Conservation (phyloP, 495 filamentous ascomycete genomes). For the Aspergillus homomorphus region DNA sequence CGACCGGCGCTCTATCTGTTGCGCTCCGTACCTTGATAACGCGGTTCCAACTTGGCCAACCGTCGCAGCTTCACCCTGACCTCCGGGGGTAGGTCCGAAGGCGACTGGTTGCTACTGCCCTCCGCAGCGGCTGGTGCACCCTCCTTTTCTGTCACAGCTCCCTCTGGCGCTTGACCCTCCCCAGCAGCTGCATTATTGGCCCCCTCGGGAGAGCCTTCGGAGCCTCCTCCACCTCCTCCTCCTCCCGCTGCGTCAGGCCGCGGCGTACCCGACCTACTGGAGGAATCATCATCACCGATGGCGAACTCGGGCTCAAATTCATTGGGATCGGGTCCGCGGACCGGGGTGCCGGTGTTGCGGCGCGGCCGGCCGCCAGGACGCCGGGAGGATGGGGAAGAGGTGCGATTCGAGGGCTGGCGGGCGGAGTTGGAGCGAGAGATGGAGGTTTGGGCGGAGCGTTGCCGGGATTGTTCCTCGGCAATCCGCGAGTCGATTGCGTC, state of each 20-base stretch:
- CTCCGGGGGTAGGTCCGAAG: slow-evolving; percentile 69
- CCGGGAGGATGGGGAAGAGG: slow-evolving; percentile 48
- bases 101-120: slow-evolving; percentile 16
- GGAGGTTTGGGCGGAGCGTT: slow-evolving; percentile 53
- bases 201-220: slow-evolving; percentile 28
- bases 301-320: slow-evolving; percentile 81
- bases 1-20: background rate
- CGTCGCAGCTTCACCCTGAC: slow-evolving; percentile 64
- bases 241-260: slow-evolving; percentile 27
- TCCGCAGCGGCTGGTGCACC: slow-evolving; percentile 14
- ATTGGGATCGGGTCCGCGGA: slow-evolving; percentile 69
- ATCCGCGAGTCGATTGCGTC: slow-evolving; percentile 82
- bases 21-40: slow-evolving; percentile 69
- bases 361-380: slow-evolving; percentile 45
- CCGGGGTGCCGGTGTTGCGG: slow-evolving; percentile 50
- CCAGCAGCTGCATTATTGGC: slow-evolving; percentile 14
- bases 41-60: slow-evolving; percentile 80
- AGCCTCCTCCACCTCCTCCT: slow-evolving; percentile 23
- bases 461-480: slow-evolving; percentile 83
- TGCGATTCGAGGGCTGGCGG: slow-evolving; percentile 48
- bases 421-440: slow-evolving; percentile 49
- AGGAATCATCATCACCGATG: slow-evolving; percentile 71
- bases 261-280: slow-evolving; percentile 56
- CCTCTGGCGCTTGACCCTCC: slow-evolving; percentile 26
- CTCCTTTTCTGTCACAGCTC: slow-evolving; percentile 25